Conservation (phyloP, 75 land plant species). For the Azolla pinnata region DNA sequence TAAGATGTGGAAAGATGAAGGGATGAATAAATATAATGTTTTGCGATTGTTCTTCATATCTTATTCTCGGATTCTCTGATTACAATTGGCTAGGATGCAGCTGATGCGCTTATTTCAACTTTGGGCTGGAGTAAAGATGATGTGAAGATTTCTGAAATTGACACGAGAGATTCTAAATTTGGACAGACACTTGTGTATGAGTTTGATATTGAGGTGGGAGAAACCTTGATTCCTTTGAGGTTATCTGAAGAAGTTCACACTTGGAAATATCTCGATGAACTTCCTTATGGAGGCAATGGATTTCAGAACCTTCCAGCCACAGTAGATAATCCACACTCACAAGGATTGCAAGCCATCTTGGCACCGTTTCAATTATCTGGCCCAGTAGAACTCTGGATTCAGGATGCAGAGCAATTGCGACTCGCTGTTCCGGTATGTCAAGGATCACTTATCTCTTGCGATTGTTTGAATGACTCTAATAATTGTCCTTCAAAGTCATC, state of each 20-base stretch:
- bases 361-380: constrained; percentile 87
- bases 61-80: neutral
- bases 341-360: constrained; percentile 37
- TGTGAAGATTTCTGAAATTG: constrained; percentile 48
- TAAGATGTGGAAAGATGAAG: neutral
- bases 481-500: too few species aligned
- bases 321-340: constrained; percentile 10
- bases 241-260: constrained; percentile 71
- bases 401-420: constrained; percentile 81
- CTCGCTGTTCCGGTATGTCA: constrained; percentile 70
- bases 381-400: constrained; percentile 96
- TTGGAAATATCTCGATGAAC: constrained; percentile 61
- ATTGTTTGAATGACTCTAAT: too few species aligned
- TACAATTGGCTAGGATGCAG: constrained; percentile 46
- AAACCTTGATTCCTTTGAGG: constrained; percentile 54
- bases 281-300: constrained; percentile 16
- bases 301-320: constrained; percentile 19
- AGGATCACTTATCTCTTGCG: too few species aligned
- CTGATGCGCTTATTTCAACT: constrained; percentile 49
- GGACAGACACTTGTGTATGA: constrained; percentile 83
- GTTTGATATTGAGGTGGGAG: constrained; percentile 74
- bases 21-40: neutral
- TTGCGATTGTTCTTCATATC: neutral
- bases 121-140: constrained; percentile 57
- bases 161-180: constrained; percentile 54